phyloP scores from a whole-genome alignment of 208 protist species.

The Leishmania major region DNA sequence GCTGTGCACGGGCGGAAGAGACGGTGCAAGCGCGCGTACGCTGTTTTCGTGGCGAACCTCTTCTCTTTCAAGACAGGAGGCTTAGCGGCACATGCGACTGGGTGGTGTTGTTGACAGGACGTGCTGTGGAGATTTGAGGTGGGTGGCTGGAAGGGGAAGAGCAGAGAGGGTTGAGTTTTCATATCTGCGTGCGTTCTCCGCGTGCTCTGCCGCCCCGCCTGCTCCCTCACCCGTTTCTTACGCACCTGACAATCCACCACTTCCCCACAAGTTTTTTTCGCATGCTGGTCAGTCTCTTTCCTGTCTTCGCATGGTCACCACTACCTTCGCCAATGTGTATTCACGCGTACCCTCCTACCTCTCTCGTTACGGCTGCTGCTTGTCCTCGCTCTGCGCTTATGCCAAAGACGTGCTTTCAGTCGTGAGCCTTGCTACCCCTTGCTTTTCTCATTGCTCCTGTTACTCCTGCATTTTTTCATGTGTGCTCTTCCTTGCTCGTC shows the following conservation, averaged over 20 bases:
- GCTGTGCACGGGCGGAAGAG: not conserved
- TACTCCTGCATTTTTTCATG: not conserved
- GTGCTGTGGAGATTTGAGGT: too few relatives aligned
- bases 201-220: not conserved
- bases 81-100: not conserved
- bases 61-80: not conserved
- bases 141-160: not conserved
- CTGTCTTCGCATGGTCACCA: not conserved
- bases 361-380: not conserved
- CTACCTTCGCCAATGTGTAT: not conserved
- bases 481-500: not conserved
- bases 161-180: not conserved
- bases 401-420: not conserved
- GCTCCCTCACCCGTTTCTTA: not conserved
- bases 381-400: not conserved
- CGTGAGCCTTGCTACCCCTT: not conserved
- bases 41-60: not conserved
- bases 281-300: not conserved
- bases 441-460: slow-evolving; percentile 2
- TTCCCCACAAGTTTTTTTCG: not conserved
- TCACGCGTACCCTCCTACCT: not conserved
- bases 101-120: not conserved
- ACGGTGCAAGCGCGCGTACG: not conserved
- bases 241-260: not conserved
- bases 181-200: not conserved